Evolutionary conservation across 345 rosid genomes (phyloP).

Genomic region (Stellera chamaejasme): DNA sequence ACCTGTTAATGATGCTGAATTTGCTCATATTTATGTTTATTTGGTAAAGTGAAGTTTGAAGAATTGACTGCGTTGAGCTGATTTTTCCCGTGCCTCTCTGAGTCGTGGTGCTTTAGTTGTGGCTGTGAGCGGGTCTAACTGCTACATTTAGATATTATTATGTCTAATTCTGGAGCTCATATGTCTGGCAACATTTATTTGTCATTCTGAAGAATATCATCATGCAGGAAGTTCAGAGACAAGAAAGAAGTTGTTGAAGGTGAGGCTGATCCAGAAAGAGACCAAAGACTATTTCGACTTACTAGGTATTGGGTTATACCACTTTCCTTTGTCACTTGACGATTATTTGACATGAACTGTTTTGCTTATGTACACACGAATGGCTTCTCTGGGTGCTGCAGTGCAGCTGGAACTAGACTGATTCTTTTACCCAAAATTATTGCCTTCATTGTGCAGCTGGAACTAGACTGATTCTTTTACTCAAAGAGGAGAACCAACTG

Average conservation of each 20-base stretch:
- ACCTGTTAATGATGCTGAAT: too few species aligned
- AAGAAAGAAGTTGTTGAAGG: conserved; percentile 73
- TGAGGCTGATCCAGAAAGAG: conserved; percentile 96
- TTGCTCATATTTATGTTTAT: not conserved
- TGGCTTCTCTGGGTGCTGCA: not conserved
- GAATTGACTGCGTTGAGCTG: conserved; percentile 1
- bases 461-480: too few species aligned
- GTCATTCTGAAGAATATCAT: not conserved
- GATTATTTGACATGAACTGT: not conserved
- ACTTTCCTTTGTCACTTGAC: conserved; percentile 3
- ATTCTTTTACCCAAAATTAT: too few species aligned
- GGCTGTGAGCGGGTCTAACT: not conserved
- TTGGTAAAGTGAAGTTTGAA: not conserved
- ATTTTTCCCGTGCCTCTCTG: not conserved
- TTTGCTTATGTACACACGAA: not conserved
- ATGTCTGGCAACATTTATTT: not conserved
- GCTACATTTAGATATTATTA: conserved; percentile 3
- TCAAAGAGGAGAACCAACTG: too few species aligned
- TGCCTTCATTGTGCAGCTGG: too few species aligned
- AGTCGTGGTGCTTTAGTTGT: not conserved
- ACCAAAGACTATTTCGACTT: conserved; percentile 93
- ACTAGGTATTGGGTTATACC: conserved; percentile 44
- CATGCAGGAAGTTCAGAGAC: conserved; percentile 62
- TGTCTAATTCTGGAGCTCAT: not conserved
- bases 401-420: too few species aligned